Evolutionary conservation across 345 rosid genomes (phyloP), one percentile per base, ranked within the genome.

Genomic region (Citrus unshiu): DNA sequence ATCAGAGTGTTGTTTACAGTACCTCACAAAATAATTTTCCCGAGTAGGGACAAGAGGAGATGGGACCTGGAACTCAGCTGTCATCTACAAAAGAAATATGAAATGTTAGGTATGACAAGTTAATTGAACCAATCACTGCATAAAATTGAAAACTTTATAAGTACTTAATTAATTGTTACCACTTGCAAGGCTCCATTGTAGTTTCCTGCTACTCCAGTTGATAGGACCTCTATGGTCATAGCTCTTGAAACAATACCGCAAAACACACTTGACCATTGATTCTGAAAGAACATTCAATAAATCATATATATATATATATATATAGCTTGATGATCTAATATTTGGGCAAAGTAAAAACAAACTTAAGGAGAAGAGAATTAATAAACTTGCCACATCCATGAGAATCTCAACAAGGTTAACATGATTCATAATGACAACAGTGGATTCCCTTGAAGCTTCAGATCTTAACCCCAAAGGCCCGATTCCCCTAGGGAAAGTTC

Each of bases 171-270:
- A 54, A 49, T 72, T 57, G 58, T 30, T 92, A 95, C 99, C 98
- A 95, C 97, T 95, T 95, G 99, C 51, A 95, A 78, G 68, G 99
- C 99, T 37, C 99, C 99, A 77, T 95, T 93, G 82, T 88, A 93
- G 90, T 93, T 95, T 80, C 99, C 99, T 69, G 98, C 99, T 27
- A 95, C 96, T 40, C 99, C 99, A 6, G 97, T 93, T 61, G 98
- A 95, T 16, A 95, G 89, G 74, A 95, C 93, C 72, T 93, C 98
- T 4, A 95, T 71, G n/a, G 99, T 95, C 91, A 93, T 83, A 59
- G 97, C 96, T 84, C 96, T 87, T 46, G 99, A 95, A 35, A 95
- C 97, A 56, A 95, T 91, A 24, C 97, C 93, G 57, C 95, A 91
- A 79, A 95, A 95, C 79, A 91, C 90, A 81, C 86, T 87, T 16